These are phyloP conservation scores for Daedaleopsis nitida DNA, from an alignment of 768 basidiomycete genomes.

Conservation along the genomic window DNA sequence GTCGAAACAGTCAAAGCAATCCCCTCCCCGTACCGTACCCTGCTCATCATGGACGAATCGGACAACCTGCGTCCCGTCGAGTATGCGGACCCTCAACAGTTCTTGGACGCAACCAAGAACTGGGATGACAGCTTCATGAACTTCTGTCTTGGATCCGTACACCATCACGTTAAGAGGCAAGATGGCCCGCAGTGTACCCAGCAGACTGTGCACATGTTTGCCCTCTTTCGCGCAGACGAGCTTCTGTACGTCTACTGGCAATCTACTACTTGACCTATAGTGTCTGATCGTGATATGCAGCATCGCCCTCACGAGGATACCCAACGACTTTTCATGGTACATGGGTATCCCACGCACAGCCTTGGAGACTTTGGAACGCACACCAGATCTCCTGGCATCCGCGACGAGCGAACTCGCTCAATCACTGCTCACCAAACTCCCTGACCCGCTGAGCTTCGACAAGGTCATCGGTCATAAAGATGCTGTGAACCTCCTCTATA, in stretches of 20 bases:
- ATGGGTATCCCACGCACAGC: background rate
- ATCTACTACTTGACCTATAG: background rate
- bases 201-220: too few relatives aligned
- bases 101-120: background rate
- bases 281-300: background rate
- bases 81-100: background rate
- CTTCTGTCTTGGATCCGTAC: background rate
- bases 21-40: too few relatives aligned
- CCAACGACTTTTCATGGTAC: background rate
- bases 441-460: background rate
- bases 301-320: background rate
- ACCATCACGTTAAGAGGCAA: background rate
- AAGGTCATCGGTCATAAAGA: slow-evolving; percentile 2
- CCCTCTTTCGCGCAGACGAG: background rate
- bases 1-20: too few relatives aligned
- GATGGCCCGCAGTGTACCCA: background rate
- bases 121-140: slow-evolving; percentile 4
- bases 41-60: background rate
- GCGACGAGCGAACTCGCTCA: background rate
- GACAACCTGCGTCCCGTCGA: background rate
- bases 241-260: background rate
- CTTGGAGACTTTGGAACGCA: background rate
- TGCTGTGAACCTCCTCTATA: slow-evolving; percentile 12
- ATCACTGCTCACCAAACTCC: background rate
- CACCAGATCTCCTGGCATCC: background rate